Base-by-base conservation (phyloP, 768 basidiomycete species). In the Termitomyces sp. region DNA sequence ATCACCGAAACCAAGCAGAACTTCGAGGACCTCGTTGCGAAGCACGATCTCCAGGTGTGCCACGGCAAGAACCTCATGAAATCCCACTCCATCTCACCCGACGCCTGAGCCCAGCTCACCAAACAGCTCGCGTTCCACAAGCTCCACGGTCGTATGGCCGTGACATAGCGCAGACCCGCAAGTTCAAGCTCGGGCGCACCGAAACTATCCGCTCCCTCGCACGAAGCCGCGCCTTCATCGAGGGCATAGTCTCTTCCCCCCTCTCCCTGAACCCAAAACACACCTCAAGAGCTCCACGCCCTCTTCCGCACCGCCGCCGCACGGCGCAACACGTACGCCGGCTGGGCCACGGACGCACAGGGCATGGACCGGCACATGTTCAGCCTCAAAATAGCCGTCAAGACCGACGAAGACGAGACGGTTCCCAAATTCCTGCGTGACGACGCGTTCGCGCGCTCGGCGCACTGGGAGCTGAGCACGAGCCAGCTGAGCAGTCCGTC, bases 151-250 rank as follows among this genome's bases (percentile, higher is more conserved):
- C 80, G 89, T 2, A 86, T 89, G 8, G 90, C 84, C 2, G 86
- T 91, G 48, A 87, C 89, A 59, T 99, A 99, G 89, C 90, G 6
- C 95, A 98, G 76, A 98, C 96, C 55, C 81, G 97, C 27, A 94
- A 92, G 71, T 99, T 85, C 78, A 99, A 76, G 95, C 98, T n/a
- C n/a, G n/a, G n/a, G n/a, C n/a, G n/a, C n/a, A n/a, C n/a, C n/a
- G n/a, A n/a, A n/a, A n/a, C n/a, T 39, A 97, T 98, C 63, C 82
- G 97, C 84, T 61, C 88, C 87, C 32, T 92, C 89, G 62, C 81
- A 79, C 46, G 93, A 98, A 76, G 88, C 68, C 87, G 87, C 67
- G 86, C 79, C 42, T 99, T 89, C 85, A 89, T 86, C 13, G 87
- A 93, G 72, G 87, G 89, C n/a, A 98, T 99, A 95, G 72, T 90